These are phyloP conservation scores for Cryptosporidium andersoni DNA, from an alignment of 169 alveolate genomes.

Conservation along the genomic window DNA sequence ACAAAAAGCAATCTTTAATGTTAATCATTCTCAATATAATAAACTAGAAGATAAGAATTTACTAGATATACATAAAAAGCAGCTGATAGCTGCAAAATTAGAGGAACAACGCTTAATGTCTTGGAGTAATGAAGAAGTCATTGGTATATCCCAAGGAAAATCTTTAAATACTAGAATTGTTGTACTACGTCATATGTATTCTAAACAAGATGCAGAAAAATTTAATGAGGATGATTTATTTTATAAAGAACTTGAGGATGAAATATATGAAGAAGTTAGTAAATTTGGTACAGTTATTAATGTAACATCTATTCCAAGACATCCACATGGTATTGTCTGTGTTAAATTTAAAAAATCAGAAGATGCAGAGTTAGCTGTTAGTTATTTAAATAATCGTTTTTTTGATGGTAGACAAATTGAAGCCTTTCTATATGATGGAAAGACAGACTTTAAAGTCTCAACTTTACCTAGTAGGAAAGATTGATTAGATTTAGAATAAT, in stretches of 20 bases:
- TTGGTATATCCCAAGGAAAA: neutral
- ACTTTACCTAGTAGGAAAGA: neutral
- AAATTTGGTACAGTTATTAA: constrained; percentile 74
- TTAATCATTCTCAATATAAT: neutral
- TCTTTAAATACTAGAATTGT: constrained; percentile 31
- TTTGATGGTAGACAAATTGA: constrained; percentile 77
- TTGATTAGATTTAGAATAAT: too few relatives aligned
- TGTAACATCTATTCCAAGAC: constrained; percentile 75
- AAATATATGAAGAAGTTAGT: constrained; percentile 66
- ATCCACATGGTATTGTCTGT: constrained; percentile 82
- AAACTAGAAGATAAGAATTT: neutral
- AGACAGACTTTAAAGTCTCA: constrained; percentile 79
- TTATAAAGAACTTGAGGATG: constrained; percentile 76
- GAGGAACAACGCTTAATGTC: constrained; percentile 62
- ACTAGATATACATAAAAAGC: constrained; percentile 11
- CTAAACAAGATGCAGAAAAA: constrained; percentile 66
- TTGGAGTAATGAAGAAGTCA: constrained; percentile 55
- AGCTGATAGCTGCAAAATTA: constrained; percentile 60
- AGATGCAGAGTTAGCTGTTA: constrained; percentile 81
- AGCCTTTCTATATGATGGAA: constrained; percentile 84
- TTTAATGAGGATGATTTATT: constrained; percentile 63
- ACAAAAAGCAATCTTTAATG: constrained; percentile 72
- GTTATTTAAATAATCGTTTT: constrained; percentile 74
- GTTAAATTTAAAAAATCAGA: constrained; percentile 75
- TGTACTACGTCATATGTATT: constrained; percentile 59